phyloP scores from a whole-genome alignment of 176 grass and related monocot species.

The Bothriochloa decipiens region DNA sequence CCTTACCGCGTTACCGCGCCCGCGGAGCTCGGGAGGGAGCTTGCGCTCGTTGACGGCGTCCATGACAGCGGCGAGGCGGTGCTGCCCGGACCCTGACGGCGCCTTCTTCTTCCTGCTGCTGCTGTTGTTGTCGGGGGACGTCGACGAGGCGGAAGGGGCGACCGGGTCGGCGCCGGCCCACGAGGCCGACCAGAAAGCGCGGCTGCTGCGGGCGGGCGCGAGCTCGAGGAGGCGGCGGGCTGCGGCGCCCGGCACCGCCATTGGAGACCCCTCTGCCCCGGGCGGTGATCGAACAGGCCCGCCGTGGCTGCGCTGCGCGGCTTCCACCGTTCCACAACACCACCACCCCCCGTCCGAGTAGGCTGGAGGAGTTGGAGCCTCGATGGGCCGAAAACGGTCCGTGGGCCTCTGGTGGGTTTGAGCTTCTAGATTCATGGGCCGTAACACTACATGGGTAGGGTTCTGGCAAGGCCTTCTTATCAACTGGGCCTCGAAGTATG shows the following conservation, averaged over 20 bases:
- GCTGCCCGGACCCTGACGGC: conserved; percentile 19
- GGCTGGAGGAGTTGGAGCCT: not conserved
- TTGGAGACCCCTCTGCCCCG: not conserved
- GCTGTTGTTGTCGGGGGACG: conserved; percentile 22
- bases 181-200: conserved; percentile 51
- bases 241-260: conserved; percentile 42
- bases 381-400: not conserved
- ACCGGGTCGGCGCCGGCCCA: conserved; percentile 27
- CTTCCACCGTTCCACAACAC: not conserved
- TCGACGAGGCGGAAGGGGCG: conserved; percentile 14
- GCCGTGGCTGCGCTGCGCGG: not conserved
- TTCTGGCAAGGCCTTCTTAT: not conserved
- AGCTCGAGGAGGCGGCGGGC: conserved; percentile 36
- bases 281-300: not conserved
- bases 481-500: not conserved
- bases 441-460: too few relatives aligned
- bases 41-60: conserved; percentile 82
- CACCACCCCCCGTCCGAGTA: not conserved
- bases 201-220: not conserved
- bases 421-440: not conserved
- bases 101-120: conserved; percentile 44
- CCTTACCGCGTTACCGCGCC: conserved; percentile 69
- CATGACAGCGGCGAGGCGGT: conserved; percentile 66
- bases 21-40: conserved; percentile 74
- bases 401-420: not conserved